Evolutionary conservation across 2,329 filamentous ascomycete genomes (phyloP).

Genomic region (Epichloe brachyelytri): DNA sequence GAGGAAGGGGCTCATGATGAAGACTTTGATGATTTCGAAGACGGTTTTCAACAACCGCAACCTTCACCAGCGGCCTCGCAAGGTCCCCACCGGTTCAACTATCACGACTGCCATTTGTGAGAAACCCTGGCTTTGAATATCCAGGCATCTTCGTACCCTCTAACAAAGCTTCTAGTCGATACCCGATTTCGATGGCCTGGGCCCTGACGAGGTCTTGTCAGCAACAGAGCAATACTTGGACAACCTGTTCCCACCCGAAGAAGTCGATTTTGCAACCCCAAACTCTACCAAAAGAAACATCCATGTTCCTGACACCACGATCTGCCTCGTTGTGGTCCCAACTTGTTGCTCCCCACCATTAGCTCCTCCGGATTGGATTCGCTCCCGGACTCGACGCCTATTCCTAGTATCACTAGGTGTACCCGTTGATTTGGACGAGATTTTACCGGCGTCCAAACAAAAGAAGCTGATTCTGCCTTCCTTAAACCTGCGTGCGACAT

Average conservation of each 20-base stretch:
- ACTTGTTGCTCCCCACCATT: slow-evolving; percentile 83
- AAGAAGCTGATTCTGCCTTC: slow-evolving; percentile 94
- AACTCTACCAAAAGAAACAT: slow-evolving; percentile 38
- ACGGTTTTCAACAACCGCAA: slow-evolving; percentile 49
- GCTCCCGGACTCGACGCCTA: slow-evolving; percentile 82
- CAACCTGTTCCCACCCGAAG: slow-evolving; percentile 48
- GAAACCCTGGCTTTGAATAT: slow-evolving; percentile 5
- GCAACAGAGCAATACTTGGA: slow-evolving; percentile 55
- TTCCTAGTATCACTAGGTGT: slow-evolving; percentile 95
- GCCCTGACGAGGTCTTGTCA: slow-evolving; percentile 45
- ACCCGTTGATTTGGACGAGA: slow-evolving; percentile 92
- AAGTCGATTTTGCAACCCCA: slow-evolving; percentile 38
- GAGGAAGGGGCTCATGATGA: slow-evolving; percentile 43
- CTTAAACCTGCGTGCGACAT: slow-evolving; percentile 54
- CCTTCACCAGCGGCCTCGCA: slow-evolving; percentile 15
- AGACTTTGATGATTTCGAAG: slow-evolving; percentile 60
- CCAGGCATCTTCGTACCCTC: not conserved
- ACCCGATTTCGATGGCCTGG: slow-evolving; percentile 52
- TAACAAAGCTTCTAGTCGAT: slow-evolving; percentile 39
- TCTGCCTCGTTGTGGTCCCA: slow-evolving; percentile 93
- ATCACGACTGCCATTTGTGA: slow-evolving; percentile 33
- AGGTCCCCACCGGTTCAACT: slow-evolving; percentile 22
- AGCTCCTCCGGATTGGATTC: slow-evolving; percentile 94
- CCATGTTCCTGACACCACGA: slow-evolving; percentile 71
- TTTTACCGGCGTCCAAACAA: slow-evolving; percentile 90